Conservation (phyloP, 2,329 filamentous ascomycete genomes). For the Xylaria polymorpha region DNA sequence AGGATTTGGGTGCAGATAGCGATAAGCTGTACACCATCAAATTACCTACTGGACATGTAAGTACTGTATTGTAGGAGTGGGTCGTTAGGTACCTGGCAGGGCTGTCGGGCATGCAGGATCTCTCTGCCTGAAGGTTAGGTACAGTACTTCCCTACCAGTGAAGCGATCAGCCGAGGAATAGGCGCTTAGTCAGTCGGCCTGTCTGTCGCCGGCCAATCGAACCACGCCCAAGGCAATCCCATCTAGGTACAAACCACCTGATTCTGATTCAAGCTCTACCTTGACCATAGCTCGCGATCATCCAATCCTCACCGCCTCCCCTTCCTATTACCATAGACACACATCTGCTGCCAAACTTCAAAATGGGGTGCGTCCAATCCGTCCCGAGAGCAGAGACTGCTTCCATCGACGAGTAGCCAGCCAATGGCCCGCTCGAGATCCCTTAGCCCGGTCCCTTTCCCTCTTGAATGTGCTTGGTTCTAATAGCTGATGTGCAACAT, state of each 20-base stretch:
- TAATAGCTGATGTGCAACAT: conserved; percentile 48
- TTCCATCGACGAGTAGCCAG: neutral
- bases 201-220: conserved; percentile 37
- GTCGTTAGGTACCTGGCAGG: neutral
- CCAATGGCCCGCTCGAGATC: conserved; percentile 38
- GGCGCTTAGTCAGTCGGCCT: conserved; percentile 39
- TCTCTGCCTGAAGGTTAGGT: too few species aligned
- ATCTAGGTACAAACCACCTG: conserved; percentile 23
- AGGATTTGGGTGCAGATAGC: neutral
- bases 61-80: neutral
- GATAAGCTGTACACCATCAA: neutral
- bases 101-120: neutral
- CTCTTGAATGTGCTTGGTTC: conserved; percentile 3
- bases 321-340: conserved; percentile 30
- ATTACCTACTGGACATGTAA: neutral
- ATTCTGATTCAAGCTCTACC: conserved; percentile 43
- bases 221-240: conserved; percentile 31
- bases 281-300: conserved; percentile 40
- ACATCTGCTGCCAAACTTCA: conserved; percentile 38
- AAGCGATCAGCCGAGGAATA: conserved; percentile 41
- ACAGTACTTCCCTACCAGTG: neutral
- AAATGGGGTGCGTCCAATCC: conserved; percentile 49
- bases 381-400: neutral
- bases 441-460: conserved; percentile 13
- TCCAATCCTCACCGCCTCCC: conserved; percentile 8